A percentile compares a stretch with the other conserved stretches of the same genome.
Evolutionary conservation across 176 grass and related monocot genomes (phyloP).

Genomic region (Dendrocalamus sinicus): DNA sequence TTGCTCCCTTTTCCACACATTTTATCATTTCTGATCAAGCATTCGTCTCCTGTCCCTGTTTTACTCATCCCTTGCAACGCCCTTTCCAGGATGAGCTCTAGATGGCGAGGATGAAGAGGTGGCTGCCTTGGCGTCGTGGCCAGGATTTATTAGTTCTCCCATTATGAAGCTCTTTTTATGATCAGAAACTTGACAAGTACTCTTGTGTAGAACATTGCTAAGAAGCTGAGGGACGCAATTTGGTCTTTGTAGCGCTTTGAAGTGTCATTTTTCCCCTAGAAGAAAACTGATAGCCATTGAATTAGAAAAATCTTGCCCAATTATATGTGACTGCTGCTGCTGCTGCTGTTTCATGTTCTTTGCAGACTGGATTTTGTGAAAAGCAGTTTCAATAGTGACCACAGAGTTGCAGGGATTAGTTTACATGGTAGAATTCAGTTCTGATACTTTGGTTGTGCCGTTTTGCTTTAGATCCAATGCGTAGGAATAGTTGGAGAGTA

Average conservation of each 20-base stretch:
- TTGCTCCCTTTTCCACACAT: background rate
- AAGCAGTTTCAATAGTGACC: background rate
- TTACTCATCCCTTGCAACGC: background rate
- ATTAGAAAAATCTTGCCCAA: slow-evolving; percentile 11
- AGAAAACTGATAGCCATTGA: slow-evolving; percentile 23
- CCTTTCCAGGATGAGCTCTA: slow-evolving; percentile 81
- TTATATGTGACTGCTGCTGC: background rate
- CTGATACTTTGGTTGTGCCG: background rate
- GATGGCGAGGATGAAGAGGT: slow-evolving; percentile 49
- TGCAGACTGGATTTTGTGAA: background rate
- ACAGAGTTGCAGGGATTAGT: background rate
- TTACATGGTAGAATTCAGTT: background rate
- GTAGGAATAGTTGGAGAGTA: background rate
- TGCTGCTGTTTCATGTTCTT: background rate
- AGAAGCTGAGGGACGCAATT: slow-evolving; percentile 8
- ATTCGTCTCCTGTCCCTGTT: background rate
- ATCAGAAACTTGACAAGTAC: slow-evolving; percentile 45
- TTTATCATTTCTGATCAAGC: background rate
- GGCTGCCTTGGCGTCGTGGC: background rate
- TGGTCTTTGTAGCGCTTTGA: slow-evolving; percentile 35
- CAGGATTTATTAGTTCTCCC: slow-evolving; percentile 50
- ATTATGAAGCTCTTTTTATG: slow-evolving; percentile 42
- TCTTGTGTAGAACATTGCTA: slow-evolving; percentile 37
- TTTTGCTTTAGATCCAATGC: background rate
- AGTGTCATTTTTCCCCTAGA: slow-evolving; percentile 20